Percentiles rank a stretch among this genome's conserved stretches.
Conservation (phyloP, 768 basidiomycete genomes). For the Trametes cingulata region DNA sequence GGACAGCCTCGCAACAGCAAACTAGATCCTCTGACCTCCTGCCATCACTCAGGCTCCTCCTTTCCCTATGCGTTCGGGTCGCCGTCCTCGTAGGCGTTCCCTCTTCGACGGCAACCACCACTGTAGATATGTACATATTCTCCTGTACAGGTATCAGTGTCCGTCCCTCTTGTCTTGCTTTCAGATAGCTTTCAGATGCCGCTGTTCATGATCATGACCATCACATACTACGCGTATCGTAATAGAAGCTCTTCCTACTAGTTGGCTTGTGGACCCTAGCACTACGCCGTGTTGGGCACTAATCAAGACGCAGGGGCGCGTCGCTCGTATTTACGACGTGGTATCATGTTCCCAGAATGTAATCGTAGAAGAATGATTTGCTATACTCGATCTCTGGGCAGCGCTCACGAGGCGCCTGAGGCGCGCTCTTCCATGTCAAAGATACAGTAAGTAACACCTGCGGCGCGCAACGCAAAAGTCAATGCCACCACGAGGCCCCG, state of each 20-base stretch:
- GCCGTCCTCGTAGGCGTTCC: not conserved
- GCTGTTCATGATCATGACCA: not conserved
- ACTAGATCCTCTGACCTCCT: not conserved
- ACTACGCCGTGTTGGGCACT: not conserved
- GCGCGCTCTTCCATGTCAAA: no score
- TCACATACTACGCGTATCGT: constrained; percentile 2
- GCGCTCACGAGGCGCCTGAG: no score
- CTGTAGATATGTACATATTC: constrained; percentile 16
- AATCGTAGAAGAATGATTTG: not conserved
- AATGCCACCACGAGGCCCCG: not conserved
- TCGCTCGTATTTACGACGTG: not conserved
- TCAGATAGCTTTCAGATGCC: not conserved
- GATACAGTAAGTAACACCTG: no score
- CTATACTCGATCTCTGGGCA: no score
- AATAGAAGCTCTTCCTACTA: constrained; percentile 1
- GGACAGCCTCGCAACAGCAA: not conserved
- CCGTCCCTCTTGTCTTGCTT: not conserved
- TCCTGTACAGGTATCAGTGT: constrained; percentile 1
- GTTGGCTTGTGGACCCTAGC: not conserved
- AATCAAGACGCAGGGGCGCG: not conserved
- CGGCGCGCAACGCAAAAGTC: no score
- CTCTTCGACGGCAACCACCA: not conserved
- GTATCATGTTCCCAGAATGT: not conserved
- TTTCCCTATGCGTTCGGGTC: not conserved
- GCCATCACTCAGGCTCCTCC: not conserved